phyloP scores from a whole-genome alignment of 2,329 filamentous ascomycete genomes.

The Colletotrichum camelliae region DNA sequence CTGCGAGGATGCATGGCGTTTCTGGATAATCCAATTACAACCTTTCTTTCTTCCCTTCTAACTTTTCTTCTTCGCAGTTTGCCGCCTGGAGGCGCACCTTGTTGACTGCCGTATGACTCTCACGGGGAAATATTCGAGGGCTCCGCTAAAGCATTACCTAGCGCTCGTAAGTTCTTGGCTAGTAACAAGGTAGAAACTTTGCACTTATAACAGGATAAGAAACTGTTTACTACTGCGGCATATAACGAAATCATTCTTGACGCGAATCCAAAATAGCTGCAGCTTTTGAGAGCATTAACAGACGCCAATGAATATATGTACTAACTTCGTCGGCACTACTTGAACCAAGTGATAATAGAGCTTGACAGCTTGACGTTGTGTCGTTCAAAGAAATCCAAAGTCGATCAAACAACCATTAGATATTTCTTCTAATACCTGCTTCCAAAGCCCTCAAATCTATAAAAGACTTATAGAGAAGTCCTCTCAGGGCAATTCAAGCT shows the following conservation, averaged over 20 bases:
- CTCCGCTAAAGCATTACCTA: neutral
- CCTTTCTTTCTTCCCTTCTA: too few relatives aligned
- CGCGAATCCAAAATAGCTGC: accelerated
- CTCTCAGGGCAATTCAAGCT: neutral
- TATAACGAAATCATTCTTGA: accelerated
- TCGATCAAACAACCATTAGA: neutral
- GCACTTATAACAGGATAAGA: accelerated
- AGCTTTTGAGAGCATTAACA: accelerated
- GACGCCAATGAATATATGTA: neutral
- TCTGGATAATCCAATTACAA: neutral
- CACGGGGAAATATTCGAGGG: too few relatives aligned
- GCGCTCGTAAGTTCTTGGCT: too few relatives aligned
- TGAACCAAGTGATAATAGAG: neutral
- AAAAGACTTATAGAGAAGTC: too few relatives aligned
- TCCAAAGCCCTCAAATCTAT: too few relatives aligned
- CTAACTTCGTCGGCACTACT: neutral
- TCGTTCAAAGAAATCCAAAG: neutral
- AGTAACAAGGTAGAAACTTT: too few relatives aligned
- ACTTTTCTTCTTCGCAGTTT: too few relatives aligned
- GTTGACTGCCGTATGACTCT: too few relatives aligned
- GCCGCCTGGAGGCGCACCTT: too few relatives aligned
- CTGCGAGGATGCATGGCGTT: neutral
- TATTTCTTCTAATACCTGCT: too few relatives aligned
- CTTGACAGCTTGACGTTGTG: neutral
- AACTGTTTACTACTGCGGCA: accelerated